phyloP scores from a whole-genome alignment of 306 rosid species.

The Prunus dulcis region DNA sequence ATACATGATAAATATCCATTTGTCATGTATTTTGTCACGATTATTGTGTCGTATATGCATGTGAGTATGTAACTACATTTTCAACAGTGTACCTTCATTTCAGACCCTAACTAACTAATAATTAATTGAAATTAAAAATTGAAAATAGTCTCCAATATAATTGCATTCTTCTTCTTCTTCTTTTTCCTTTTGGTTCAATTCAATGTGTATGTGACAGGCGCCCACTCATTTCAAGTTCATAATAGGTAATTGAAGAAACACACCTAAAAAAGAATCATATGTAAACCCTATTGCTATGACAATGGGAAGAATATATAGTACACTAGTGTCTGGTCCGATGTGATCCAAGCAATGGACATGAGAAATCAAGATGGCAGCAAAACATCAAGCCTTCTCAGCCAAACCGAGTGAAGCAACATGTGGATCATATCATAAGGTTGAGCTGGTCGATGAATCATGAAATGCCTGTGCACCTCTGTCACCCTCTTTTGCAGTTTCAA shows the following conservation, averaged over 20 bases:
- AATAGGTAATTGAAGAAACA: neutral
- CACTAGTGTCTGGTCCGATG: neutral
- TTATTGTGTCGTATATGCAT: too few relatives aligned
- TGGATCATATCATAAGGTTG: slow-evolving; percentile 55
- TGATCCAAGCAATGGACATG: neutral
- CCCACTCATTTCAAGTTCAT: neutral
- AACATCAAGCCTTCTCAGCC: slow-evolving; percentile 69
- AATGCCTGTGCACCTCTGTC: slow-evolving; percentile 53
- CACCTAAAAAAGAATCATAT: neutral
- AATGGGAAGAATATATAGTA: neutral
- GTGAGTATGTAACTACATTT: too few relatives aligned
- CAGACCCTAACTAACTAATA: too few relatives aligned
- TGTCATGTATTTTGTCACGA: too few relatives aligned
- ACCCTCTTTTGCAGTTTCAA: slow-evolving; percentile 43
- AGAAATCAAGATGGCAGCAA: slow-evolving; percentile 15
- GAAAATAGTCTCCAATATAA: neutral
- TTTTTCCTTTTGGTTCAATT: neutral
- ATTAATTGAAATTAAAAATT: neutral
- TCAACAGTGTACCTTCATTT: too few relatives aligned
- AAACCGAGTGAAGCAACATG: slow-evolving; percentile 75
- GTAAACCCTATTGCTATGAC: neutral
- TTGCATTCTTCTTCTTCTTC: neutral
- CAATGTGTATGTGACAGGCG: neutral
- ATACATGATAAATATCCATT: too few relatives aligned
- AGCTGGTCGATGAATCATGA: slow-evolving; percentile 51